phyloP scores from a whole-genome alignment of 129 eudicot species.

The sunflower (Helianthus annuus) region HanXRQr2.0-SUNRISE NC_035445.2:73044961-73045460 shows the following conservation, averaged over 20 bases:
- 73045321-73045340: background rate
- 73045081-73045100: conserved; percentile 31
- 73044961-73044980: background rate
- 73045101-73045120: conserved; percentile 35
- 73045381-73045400: background rate
- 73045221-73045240: background rate
- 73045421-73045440: too few species aligned
- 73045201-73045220: background rate
- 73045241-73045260: background rate
- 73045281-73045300: background rate
- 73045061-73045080: conserved; percentile 30
- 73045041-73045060: conserved; percentile 26
- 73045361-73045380: too few species aligned
- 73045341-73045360: too few species aligned
- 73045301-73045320: background rate
- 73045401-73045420: too few species aligned
- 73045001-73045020: conserved; percentile 23
- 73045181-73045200: conserved; percentile 5
- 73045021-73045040: conserved; percentile 40
- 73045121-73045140: conserved; percentile 36
- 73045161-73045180: background rate
- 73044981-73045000: conserved; percentile 19
- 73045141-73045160: conserved; percentile 21
- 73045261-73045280: background rate
- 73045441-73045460: too few species aligned